A percentile compares a stretch with the other conserved stretches of the same genome.
Evolutionary conservation across 2,329 filamentous ascomycete species (phyloP).

Genomic region (Colletotrichum ledebouriae): DNA sequence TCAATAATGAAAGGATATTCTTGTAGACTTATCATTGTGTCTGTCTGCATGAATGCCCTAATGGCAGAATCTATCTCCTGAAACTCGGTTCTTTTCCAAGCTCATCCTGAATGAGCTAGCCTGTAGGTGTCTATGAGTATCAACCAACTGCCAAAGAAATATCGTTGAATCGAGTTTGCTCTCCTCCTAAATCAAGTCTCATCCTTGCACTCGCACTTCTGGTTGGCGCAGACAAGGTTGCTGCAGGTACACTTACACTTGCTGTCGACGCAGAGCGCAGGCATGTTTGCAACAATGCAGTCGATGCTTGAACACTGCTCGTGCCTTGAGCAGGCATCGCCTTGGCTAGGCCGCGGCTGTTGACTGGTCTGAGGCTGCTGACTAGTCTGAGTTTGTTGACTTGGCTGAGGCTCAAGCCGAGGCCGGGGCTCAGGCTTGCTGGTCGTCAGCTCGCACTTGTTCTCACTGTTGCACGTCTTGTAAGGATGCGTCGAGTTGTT

Average conservation of each 20-base stretch:
- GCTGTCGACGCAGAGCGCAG: background rate
- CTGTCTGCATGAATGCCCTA: conserved; percentile 9
- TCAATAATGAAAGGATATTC: background rate
- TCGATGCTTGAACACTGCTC: background rate
- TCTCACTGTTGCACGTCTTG: conserved; percentile 19
- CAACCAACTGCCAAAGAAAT: background rate
- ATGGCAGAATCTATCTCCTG: background rate
- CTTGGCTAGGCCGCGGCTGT: background rate
- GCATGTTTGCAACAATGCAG: background rate
- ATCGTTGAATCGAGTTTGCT: too few relatives aligned
- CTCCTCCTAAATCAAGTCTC: too few relatives aligned
- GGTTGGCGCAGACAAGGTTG: background rate
- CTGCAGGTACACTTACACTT: conserved; percentile 1
- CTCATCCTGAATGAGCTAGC: background rate
- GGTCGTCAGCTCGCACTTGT: conserved; percentile 9
- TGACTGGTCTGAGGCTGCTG: too few relatives aligned
- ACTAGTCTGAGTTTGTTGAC: too few relatives aligned
- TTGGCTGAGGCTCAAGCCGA: too few relatives aligned
- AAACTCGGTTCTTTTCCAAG: conserved; percentile 1
- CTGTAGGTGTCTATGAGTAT: background rate
- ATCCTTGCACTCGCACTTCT: background rate
- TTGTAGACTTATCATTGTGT: background rate
- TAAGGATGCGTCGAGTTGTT: conserved; percentile 14
- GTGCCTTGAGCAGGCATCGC: conserved; percentile 7
- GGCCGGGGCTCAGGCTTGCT: conserved; percentile 2